Base-by-base conservation (phyloP, 2,329 filamentous ascomycete genomes). In the Aspergillus sp. region DNA sequence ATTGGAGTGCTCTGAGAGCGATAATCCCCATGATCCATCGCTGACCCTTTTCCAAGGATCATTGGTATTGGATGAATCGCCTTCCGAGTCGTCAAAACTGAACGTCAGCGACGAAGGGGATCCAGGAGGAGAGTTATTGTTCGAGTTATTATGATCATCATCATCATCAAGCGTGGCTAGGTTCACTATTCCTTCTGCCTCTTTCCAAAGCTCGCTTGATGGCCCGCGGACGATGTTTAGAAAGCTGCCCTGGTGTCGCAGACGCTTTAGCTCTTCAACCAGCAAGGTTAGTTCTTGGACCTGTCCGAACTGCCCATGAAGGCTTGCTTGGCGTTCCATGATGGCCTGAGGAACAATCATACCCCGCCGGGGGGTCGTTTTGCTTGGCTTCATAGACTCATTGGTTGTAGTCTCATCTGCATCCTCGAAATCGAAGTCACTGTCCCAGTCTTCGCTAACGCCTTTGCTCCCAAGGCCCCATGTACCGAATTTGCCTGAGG, bases 361-460 rank as follows among this genome's bases (percentile, higher is more conserved):
- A 32, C 74, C 73, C 19, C 69, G 71, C n/a, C 69, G 65, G 50
- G 61, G 45, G 17, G 63, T 62, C 8, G 65, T 63, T 50, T 68
- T 68, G 41, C 52, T 62, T n/a, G 68, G 61, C 30, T 70, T 67
- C 36, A 65, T 63, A 77, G 72, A 79, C 80, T 85, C 74, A 51
- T 71, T 73, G 49, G 78, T 73, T 21, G 77, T 55, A 23, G 62
- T 69, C 23, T 83, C 81, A 25, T 80, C 76, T 12, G 77, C 71
- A 51, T 87, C 84, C 21, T 84, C 84, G 71, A 89, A 88, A 59
- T 88, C 86, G 67, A 89, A 89, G 68, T 89, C 87, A 56, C 86
- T 86, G 67, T 89, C 87, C 87, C 87, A 89, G 69, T 89, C 87
- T 70, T 89, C 87, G 23, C 84, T 88, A 21, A 87, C 85, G 50